Base-by-base conservation (phyloP, 768 basidiomycete genomes). In the Coprinellus aureogranulatus region DNA sequence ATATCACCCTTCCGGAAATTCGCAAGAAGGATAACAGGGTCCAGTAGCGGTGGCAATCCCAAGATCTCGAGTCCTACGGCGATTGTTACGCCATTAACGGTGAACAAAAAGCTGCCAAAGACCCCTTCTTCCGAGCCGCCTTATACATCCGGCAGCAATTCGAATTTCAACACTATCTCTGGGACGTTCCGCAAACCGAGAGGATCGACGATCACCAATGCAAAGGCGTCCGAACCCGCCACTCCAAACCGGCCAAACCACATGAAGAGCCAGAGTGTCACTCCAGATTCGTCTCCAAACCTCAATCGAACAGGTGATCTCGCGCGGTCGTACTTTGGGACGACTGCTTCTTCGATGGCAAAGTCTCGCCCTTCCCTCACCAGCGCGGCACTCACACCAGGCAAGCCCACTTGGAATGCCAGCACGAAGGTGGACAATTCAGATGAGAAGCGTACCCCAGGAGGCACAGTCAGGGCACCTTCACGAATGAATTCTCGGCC, bases 1-100 rank as follows among this genome's bases (percentile, higher is more conserved):
- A 89, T 92, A 57, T 92, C 91, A 6, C 92, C 91, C 0, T 81
- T 93, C 59, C 81, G 88, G 47, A 91, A 86, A 69, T 77, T 93
- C 65, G 91, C 91, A 1, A 81, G 83, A 56, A 92, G 75, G 69
- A 72, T 93, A 28, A 85, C 86, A 31, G 82, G 83, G n/a, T 52
- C 50, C 5, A 52, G n/a, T 39, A 69, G 68, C 4, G 68, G 65
- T 46, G 70, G 72, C 41, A 55, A 64, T 39, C 72, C 62, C 65
- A 70, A 75, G 68, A 72, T 68, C 54, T 70, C 67, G 1, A 51
- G n/a, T 26, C 54, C 56, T 18, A 50, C 75, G 18, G 69, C 34
- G 14, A 14, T 77, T 3, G 69, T 79, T 30, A 82, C 81, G 16
- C 80, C 82, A 26, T 68, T 84, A 52, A 68, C 78, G 39, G 75